Percentiles rank a stretch among this genome's conserved stretches.
phyloP scores from a whole-genome alignment of 176 grass and related monocot genomes.

The Melocanna baccifera region DNA sequence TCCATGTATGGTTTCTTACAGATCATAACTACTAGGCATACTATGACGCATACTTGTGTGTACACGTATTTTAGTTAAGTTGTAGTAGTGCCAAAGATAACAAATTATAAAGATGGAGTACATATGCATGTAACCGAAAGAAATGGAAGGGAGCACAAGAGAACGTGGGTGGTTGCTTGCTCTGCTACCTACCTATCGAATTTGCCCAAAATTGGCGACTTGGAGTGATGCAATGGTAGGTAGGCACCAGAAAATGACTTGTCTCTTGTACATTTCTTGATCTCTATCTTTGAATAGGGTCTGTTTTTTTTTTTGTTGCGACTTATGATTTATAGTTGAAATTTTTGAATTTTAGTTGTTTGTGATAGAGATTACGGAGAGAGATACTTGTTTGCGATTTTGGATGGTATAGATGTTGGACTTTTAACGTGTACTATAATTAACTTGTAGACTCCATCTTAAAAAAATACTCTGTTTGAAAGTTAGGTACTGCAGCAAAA shows the following conservation, averaged over 20 bases:
- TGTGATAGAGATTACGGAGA: too few species aligned
- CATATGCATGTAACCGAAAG: not conserved
- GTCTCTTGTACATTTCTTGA: not conserved
- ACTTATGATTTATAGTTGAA: too few species aligned
- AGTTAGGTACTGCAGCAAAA: too few species aligned
- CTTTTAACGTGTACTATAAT: too few species aligned
- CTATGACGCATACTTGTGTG: not conserved
- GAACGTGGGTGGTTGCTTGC: slow-evolving; percentile 15
- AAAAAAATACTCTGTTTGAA: too few species aligned
- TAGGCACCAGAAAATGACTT: slow-evolving; percentile 41
- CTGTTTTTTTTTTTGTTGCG: too few species aligned
- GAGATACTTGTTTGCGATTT: too few species aligned
- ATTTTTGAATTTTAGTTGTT: too few species aligned
- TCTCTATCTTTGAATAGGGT: not conserved
- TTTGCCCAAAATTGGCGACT: slow-evolving; percentile 27
- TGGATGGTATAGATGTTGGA: too few species aligned
- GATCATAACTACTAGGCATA: slow-evolving; percentile 8
- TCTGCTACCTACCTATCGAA: slow-evolving; percentile 7
- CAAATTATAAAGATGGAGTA: not conserved
- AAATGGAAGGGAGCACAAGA: not conserved
- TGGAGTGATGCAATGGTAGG: slow-evolving; percentile 32
- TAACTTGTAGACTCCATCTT: too few species aligned
- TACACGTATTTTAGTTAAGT: slow-evolving; percentile 3
- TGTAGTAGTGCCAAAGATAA: not conserved
- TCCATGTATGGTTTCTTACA: not conserved